phyloP scores from a whole-genome alignment of 2,329 filamentous ascomycete species.

The Gliomastix tumulicola region DNA sequence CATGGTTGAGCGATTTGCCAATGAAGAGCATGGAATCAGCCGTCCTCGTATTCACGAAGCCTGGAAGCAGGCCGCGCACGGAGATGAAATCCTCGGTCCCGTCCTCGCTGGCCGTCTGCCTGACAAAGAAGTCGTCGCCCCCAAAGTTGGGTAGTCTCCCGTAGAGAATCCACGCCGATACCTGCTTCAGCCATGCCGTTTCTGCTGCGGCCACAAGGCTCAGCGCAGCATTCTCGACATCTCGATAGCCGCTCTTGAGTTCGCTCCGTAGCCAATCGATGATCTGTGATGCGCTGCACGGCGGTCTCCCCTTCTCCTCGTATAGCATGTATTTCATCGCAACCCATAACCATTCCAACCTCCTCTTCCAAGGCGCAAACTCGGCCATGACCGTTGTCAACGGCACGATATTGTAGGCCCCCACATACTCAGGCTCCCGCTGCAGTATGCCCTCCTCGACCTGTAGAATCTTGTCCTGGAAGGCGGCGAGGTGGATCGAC shows the following conservation, averaged over 20 bases:
- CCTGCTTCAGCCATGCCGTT: slow-evolving; percentile 83
- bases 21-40: slow-evolving; percentile 85
- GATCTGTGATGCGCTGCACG: slow-evolving; percentile 61
- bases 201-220: slow-evolving; percentile 74
- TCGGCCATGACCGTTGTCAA: slow-evolving; percentile 76
- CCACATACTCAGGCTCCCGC: slow-evolving; percentile 72
- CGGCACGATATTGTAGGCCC: slow-evolving; percentile 89
- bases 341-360: slow-evolving; percentile 80
- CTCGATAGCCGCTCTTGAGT: slow-evolving; percentile 79
- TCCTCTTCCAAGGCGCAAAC: slow-evolving; percentile 80
- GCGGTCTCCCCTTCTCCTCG: slow-evolving; percentile 13
- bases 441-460: slow-evolving; percentile 74
- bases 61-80: slow-evolving; percentile 59
- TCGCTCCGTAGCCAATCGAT: slow-evolving; percentile 72
- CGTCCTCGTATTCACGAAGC: slow-evolving; percentile 68
- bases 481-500: slow-evolving; percentile 67
- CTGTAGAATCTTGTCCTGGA: slow-evolving; percentile 76
- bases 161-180: slow-evolving; percentile 86
- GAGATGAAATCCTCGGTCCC: slow-evolving; percentile 47
- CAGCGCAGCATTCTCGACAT: slow-evolving; percentile 71
- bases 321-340: slow-evolving; percentile 61
- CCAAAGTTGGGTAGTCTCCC: slow-evolving; percentile 75
- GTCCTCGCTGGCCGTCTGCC: slow-evolving; percentile 22
- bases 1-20: slow-evolving; percentile 81
- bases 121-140: slow-evolving; percentile 80